Evolutionary conservation across 768 basidiomycete species (phyloP).

Genomic region (Serendipita indica): DNA sequence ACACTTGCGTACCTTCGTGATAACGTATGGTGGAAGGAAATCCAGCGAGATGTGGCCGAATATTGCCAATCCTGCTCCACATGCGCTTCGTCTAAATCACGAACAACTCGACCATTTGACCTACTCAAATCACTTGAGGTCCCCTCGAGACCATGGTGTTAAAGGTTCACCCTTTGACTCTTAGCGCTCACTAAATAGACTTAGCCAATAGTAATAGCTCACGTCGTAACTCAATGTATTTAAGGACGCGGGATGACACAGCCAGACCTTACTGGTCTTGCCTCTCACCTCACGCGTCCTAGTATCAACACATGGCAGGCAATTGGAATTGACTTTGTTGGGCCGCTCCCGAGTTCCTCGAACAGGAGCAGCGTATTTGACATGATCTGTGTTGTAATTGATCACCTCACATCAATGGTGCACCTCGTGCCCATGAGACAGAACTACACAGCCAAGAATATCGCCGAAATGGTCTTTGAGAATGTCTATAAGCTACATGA

Average conservation of each 20-base stretch:
- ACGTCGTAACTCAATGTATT: too few species aligned
- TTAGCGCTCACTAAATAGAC: too few species aligned
- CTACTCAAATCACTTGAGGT: conserved; percentile 21
- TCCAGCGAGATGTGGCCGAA: conserved; percentile 27
- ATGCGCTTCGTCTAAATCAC: conserved; percentile 16
- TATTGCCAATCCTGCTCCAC: conserved; percentile 23
- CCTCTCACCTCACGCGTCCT: too few species aligned
- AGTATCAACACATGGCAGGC: too few species aligned
- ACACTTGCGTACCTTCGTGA: conserved; percentile 23
- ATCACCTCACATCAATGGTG: conserved; percentile 16
- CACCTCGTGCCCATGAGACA: conserved; percentile 21
- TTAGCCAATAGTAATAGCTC: too few species aligned
- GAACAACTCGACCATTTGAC: conserved; percentile 19
- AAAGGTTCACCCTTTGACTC: too few species aligned
- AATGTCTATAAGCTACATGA: conserved; percentile 28
- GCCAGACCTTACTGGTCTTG: too few species aligned
- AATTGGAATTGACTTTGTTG: conserved; percentile 30
- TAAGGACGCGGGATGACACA: too few species aligned
- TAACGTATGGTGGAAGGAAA: conserved; percentile 29
- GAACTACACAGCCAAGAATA: conserved; percentile 22
- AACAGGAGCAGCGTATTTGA: conserved; percentile 19
- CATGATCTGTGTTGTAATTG: conserved; percentile 19
- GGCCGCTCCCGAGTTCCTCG: conserved; percentile 24
- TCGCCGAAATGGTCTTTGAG: conserved; percentile 26
- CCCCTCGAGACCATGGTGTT: conserved; percentile 19